A percentile compares a stretch with the other conserved stretches of the same genome.
phyloP scores from a whole-genome alignment of 495 filamentous ascomycete genomes.

The Penicillium fimorum region DNA sequence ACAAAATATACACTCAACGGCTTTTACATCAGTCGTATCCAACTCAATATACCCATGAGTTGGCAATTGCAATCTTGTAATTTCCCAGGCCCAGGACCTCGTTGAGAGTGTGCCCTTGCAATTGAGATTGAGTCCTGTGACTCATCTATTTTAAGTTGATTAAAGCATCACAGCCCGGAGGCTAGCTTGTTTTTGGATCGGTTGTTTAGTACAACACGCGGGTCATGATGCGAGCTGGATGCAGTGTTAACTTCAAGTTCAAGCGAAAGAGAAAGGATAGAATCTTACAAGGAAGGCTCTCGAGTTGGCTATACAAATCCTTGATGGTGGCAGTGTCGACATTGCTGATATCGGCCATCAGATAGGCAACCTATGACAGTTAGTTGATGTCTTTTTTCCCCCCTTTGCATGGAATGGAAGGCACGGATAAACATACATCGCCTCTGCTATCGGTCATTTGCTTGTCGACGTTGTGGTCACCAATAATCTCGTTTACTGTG shows the following conservation, averaged over 20 bases:
- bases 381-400: constrained; percentile 5
- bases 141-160: constrained; percentile 27
- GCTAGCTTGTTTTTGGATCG: constrained; percentile 5
- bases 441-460: constrained; percentile 95
- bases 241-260: constrained; percentile 11
- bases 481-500: constrained; percentile 86
- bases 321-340: constrained; percentile 79
- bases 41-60: constrained; percentile 4
- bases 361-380: constrained; percentile 69
- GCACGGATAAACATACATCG: constrained; percentile 55
- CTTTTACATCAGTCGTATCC: constrained; percentile 1
- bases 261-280: background rate
- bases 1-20: constrained; percentile 3
- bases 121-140: constrained; percentile 2
- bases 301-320: constrained; percentile 77
- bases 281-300: constrained; percentile 73
- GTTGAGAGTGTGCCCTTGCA: constrained; percentile 22
- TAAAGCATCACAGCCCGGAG: constrained; percentile 14
- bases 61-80: background rate
- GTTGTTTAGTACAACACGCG: constrained; percentile 73
- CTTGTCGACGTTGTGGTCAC: constrained; percentile 96
- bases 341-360: constrained; percentile 96
- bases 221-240: constrained; percentile 76
- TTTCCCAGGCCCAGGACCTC: constrained; percentile 13
- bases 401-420: background rate